phyloP scores from a whole-genome alignment of 1,284 basidiomycete species.

The Moesziomyces sp. region DNA sequence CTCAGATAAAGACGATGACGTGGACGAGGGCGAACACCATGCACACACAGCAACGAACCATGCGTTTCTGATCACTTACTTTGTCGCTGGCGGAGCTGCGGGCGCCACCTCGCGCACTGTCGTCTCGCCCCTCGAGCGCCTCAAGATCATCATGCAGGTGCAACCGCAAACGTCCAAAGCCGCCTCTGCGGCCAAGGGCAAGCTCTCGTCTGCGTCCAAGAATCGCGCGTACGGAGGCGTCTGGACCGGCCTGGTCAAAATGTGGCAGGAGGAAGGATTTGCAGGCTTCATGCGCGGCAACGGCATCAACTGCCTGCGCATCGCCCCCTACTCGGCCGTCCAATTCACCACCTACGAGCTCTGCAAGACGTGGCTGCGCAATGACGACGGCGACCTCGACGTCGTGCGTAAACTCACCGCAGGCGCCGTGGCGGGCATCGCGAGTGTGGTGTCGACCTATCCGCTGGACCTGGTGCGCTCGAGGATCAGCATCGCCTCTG shows the following conservation, averaged over 20 bases:
- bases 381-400: conserved; percentile 75
- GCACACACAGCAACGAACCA: conserved; percentile 23
- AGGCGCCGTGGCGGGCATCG: conserved; percentile 89
- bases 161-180: conserved; percentile 49
- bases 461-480: conserved; percentile 91
- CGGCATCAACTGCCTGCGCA: conserved; percentile 91
- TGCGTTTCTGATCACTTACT: conserved; percentile 65
- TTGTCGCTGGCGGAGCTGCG: conserved; percentile 77
- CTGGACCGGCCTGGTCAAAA: conserved; percentile 69
- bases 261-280: conserved; percentile 93
- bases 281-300: conserved; percentile 85
- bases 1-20: background rate
- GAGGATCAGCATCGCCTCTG: conserved; percentile 83
- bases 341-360: conserved; percentile 91
- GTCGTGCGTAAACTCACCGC: conserved; percentile 82
- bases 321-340: conserved; percentile 81
- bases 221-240: conserved; percentile 63
- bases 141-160: conserved; percentile 88
- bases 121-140: conserved; percentile 86
- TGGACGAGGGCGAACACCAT: background rate
- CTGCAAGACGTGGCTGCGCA: conserved; percentile 75
- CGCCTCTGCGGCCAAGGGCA: conserved; percentile 1
- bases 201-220: conserved; percentile 3
- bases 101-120: conserved; percentile 81
- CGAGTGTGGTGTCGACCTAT: conserved; percentile 90